Percentiles rank a stretch among this genome's conserved stretches.
phyloP scores from a whole-genome alignment of 305 asterid species.

The Fraxinus latifolia region DNA sequence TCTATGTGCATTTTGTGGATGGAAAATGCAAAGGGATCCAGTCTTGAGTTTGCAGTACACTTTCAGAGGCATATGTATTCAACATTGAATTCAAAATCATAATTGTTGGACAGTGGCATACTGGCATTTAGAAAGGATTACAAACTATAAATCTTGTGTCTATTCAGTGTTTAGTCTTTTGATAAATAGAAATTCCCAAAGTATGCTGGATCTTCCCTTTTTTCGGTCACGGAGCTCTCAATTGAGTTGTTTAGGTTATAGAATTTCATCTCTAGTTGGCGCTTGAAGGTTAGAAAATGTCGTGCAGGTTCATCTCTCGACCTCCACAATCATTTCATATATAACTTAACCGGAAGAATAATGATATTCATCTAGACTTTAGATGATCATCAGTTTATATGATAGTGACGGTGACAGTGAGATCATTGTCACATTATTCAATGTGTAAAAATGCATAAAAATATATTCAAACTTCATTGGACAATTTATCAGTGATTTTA shows the following conservation, averaged over 20 bases:
- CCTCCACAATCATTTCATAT: background rate
- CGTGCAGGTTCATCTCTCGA: background rate
- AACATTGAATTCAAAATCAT: background rate
- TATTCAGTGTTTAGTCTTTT: background rate
- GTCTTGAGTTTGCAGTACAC: background rate
- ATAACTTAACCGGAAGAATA: background rate
- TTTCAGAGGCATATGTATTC: background rate
- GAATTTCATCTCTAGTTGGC: background rate
- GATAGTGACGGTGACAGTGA: background rate
- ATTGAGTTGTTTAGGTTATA: background rate
- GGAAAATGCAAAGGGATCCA: background rate
- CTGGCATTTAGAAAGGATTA: background rate
- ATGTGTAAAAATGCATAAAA: background rate
- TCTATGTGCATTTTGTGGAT: background rate
- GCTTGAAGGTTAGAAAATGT: background rate
- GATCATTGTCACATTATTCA: background rate
- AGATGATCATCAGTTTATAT: too few relatives aligned
- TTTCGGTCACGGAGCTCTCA: background rate
- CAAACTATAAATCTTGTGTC: background rate
- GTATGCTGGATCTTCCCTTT: background rate
- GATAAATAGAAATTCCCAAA: background rate
- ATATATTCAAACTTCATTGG: background rate
- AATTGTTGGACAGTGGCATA: background rate
- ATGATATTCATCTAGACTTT: background rate
- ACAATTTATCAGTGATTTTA: background rate